phyloP scores from a whole-genome alignment of 192 early-diverging fungal species.

The Dispira parvispora region DNA sequence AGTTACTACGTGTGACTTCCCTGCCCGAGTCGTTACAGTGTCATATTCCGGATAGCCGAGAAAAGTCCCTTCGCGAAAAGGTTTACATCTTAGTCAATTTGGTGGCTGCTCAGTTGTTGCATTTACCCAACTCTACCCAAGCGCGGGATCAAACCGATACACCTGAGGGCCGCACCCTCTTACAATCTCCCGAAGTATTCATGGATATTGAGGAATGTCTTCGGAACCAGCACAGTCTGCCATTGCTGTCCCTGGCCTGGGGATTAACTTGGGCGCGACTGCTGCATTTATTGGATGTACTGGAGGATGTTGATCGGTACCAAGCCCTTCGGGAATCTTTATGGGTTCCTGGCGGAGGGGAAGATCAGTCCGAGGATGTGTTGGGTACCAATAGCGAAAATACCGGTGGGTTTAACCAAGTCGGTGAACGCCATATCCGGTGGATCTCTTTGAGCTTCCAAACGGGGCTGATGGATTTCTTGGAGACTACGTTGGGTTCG shows the following conservation, averaged over 20 bases:
- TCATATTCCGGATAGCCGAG: neutral
- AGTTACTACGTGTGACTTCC: neutral
- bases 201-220: neutral
- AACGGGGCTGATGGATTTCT: neutral
- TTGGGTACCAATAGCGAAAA: neutral
- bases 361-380: neutral
- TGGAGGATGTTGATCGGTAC: conserved; percentile 2
- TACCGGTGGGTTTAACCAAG: neutral
- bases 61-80: neutral
- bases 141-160: neutral
- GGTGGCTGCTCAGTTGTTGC: neutral
- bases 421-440: neutral
- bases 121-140: neutral
- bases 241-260: conserved; percentile 1
- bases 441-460: neutral
- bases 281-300: neutral
- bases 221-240: neutral
- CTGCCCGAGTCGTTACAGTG: neutral
- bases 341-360: neutral
- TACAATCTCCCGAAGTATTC: conserved; percentile 6
- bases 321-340: neutral
- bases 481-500: neutral
- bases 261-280: conserved; percentile 8
- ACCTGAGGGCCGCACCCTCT: neutral
- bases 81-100: conserved; percentile 1